Base-by-base conservation (phyloP, 495 filamentous ascomycete species). In the Podospora didyma region DNA sequence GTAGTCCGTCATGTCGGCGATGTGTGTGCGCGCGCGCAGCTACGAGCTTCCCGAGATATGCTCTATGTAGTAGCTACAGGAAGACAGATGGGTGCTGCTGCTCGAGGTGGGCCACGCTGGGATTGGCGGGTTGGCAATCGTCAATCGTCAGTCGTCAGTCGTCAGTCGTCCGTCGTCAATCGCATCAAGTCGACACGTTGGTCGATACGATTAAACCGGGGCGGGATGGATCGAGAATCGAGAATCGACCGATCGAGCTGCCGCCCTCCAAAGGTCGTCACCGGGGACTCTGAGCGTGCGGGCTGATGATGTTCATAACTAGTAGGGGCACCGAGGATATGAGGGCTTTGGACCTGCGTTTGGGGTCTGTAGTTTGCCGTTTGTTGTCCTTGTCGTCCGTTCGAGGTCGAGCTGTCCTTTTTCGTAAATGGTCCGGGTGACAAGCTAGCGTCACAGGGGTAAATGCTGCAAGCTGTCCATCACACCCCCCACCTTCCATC, bases 1-100 rank as follows among this genome's bases (percentile, higher is more conserved):
- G 74, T 85, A 87, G 65, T 93, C 87, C 62, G 87, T 81, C 89
- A 93, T 90, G 16, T 52, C 63, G 56, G 46, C 22, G 46, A 14
- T 42, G 22, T 11, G n/a, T 47, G 28, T 19, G 3, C 7, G n/a
- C n/a, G n/a, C n/a, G n/a, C n/a, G n/a, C n/a, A n/a, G n/a, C n/a
- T n/a, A n/a, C n/a, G n/a, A n/a, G n/a, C n/a, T n/a, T n/a, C n/a
- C n/a, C n/a, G n/a, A n/a, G n/a, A n/a, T n/a, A n/a, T n/a, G n/a
- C n/a, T n/a, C n/a, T n/a, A n/a, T n/a, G n/a, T n/a, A n/a, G n/a
- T n/a, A n/a, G n/a, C n/a, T n/a, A n/a, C n/a, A 20, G 53, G 28
- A 37, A 47, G 49, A 49, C 16, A 42, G 20, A 14, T 4, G 3
- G 49, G 16, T 20, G 41, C 7, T 39, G 19, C 19, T 44, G 14